A percentile compares a stretch with the other conserved stretches of the same genome.
These are phyloP conservation scores for Bacterosira constricta DNA, from an alignment of 108 stramenopile species.

Conservation along the genomic window DNA sequence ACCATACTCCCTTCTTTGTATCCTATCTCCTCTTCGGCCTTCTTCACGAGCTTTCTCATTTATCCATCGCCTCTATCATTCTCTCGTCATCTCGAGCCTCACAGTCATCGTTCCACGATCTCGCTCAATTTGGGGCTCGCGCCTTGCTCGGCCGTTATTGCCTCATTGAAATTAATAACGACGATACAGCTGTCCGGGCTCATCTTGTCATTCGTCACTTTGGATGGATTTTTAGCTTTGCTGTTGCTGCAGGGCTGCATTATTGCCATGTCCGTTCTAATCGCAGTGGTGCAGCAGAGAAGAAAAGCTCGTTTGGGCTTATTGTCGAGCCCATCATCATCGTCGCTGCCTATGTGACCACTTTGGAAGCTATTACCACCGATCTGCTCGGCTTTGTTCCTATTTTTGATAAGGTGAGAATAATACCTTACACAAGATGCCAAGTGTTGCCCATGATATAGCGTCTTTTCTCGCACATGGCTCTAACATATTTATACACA, in stretches of 20 bases:
- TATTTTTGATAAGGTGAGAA: neutral
- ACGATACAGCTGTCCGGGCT: neutral
- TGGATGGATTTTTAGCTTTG: constrained; percentile 64
- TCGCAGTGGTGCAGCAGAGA: neutral
- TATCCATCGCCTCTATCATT: constrained; percentile 34
- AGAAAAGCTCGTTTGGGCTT: neutral
- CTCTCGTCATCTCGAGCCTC: neutral
- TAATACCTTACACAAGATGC: no score
- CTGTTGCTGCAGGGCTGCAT: constrained; percentile 37
- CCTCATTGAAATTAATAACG: constrained; percentile 1
- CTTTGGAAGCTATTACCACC: constrained; percentile 61
- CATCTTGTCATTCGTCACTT: constrained; percentile 46
- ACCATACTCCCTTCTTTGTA: constrained; percentile 8
- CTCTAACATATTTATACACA: no score
- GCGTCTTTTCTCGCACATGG: no score
- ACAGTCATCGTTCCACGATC: constrained; percentile 2
- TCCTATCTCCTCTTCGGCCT: constrained; percentile 61
- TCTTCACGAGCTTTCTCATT: constrained; percentile 63
- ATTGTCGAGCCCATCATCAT: constrained; percentile 16
- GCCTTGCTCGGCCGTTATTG: constrained; percentile 30
- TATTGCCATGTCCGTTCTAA: neutral
- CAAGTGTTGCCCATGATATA: no score
- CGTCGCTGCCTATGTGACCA: constrained; percentile 55
- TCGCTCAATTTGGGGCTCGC: constrained; percentile 13
- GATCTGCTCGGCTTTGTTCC: constrained; percentile 58